Evolutionary conservation across 108 stramenopile genomes (phyloP), one percentile per base, ranked within the genome.

Genomic region (Cyclotella baltica): DNA sequence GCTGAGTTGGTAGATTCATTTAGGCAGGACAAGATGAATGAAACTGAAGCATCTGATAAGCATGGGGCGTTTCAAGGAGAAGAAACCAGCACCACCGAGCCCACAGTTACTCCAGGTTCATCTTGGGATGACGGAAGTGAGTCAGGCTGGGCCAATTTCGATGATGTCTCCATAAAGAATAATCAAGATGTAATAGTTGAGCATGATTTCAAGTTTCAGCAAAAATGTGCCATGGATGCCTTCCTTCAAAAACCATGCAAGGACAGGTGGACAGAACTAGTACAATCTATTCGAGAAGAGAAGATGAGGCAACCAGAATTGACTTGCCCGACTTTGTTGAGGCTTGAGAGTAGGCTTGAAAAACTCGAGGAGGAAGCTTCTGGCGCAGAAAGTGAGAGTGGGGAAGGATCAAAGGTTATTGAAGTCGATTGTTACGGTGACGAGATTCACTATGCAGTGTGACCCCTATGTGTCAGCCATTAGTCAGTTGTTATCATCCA

Each of bases 181-280:
- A 48, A 48, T 2, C 4, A 48, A 16, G n/a, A 2, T 2, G 6
- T 1, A 48, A 48, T 57, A 27, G 56, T 29, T 13, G 13, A 57
- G 6, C 1, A 57, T 29, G 56, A 29, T 29, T 13, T 57, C 28
- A 25, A 23, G 13, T 57, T 62, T 33, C 0, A 62, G 13, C 62
- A 62, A 36, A 29, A 62, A 20, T 36, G 28, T 13, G 62, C 62
- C 31, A 62, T 62, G 62, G 62, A 62, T 10, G 62, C 62, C 33
- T 62, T 62, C 31, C 28, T 62, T 19, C 31, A 62, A 34, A 31
- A 62, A 35, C 62, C 62, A 9, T 62, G 34, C 16, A 11, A 34
- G 20, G 62, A 62, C 1, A 30, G 31, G 36, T 62, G 62, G 62
- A 36, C 4, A 18, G 31, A 4, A 62, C 31, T 62, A 1, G 62